Evolutionary conservation across 768 basidiomycete genomes (phyloP).

Genomic region (Mycena capillaripes): DNA sequence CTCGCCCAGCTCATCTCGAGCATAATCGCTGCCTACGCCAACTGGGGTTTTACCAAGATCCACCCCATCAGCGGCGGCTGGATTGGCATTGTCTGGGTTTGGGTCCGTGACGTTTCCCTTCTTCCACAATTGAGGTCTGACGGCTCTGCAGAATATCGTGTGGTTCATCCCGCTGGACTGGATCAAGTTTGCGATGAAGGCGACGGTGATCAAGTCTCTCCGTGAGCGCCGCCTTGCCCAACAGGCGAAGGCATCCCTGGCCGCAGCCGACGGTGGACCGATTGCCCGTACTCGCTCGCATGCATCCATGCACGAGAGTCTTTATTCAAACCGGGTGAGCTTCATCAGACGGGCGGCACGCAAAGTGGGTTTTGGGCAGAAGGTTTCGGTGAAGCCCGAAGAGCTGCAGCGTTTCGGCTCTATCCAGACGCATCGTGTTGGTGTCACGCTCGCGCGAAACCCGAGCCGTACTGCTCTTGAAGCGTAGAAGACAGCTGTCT

Average conservation of each 20-base stretch:
- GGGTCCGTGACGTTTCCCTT: conserved; percentile 69
- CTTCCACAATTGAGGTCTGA: conserved; percentile 18
- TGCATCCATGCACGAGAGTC: conserved; percentile 89
- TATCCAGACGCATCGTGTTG: conserved; percentile 84
- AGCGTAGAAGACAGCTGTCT: neutral
- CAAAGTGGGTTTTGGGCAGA: conserved; percentile 89
- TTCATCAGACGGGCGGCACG: conserved; percentile 92
- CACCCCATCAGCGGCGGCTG: conserved; percentile 86
- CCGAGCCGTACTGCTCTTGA: conserved; percentile 56
- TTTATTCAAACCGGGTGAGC: conserved; percentile 95
- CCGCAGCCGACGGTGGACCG: conserved; percentile 68
- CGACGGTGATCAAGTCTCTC: conserved; percentile 87
- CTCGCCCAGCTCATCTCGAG: conserved; percentile 94
- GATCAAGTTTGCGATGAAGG: conserved; percentile 98
- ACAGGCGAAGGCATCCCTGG: conserved; percentile 42
- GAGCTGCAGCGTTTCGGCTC: conserved; percentile 89
- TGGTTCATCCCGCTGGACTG: conserved; percentile 97
- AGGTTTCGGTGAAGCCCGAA: conserved; percentile 84
- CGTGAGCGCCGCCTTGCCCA: conserved; percentile 71
- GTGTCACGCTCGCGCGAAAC: conserved; percentile 82
- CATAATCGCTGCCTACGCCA: conserved; percentile 93
- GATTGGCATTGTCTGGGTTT: conserved; percentile 98
- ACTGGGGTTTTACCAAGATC: conserved; percentile 96
- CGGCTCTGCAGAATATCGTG: conserved; percentile 79
- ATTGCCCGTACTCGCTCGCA: conserved; percentile 91